phyloP scores from a whole-genome alignment of 768 basidiomycete genomes.

The Mrakia gelida region DNA sequence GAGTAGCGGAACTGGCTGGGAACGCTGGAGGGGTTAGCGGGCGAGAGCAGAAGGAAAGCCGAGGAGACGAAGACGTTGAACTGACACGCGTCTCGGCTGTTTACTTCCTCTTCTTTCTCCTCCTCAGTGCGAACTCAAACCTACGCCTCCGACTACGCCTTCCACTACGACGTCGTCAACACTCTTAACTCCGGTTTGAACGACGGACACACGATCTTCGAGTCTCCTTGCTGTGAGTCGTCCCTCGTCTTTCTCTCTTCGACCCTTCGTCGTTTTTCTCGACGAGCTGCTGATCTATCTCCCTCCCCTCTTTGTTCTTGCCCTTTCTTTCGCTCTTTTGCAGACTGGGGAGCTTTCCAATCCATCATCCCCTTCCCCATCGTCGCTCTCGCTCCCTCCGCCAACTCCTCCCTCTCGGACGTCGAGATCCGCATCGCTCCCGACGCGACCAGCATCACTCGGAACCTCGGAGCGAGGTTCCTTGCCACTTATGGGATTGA shows the following conservation, averaged over 20 bases:
- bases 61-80: not conserved
- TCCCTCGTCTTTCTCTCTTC: not conserved
- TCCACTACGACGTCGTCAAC: slow-evolving; percentile 57
- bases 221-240: slow-evolving; percentile 33
- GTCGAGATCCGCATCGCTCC: slow-evolving; percentile 58
- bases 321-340: slow-evolving; percentile 49
- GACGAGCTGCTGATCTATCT: not conserved
- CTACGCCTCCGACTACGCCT: slow-evolving; percentile 58
- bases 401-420: slow-evolving; percentile 47
- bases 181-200: slow-evolving; percentile 55
- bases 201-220: slow-evolving; percentile 61
- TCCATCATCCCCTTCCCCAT: slow-evolving; percentile 59
- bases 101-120: not conserved
- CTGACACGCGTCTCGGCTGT: not conserved
- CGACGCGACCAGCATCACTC: slow-evolving; percentile 40
- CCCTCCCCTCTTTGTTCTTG: slow-evolving; percentile 43
- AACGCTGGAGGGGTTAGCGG: too few relatives aligned
- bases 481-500: slow-evolving; percentile 50
- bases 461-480: slow-evolving; percentile 41
- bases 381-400: slow-evolving; percentile 42
- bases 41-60: too few relatives aligned
- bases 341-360: slow-evolving; percentile 50
- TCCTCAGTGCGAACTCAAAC: slow-evolving; percentile 38
- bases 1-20: not conserved
- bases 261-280: not conserved